Conservation (phyloP, 345 rosid species). For the Cardamine resedifolia region DNA sequence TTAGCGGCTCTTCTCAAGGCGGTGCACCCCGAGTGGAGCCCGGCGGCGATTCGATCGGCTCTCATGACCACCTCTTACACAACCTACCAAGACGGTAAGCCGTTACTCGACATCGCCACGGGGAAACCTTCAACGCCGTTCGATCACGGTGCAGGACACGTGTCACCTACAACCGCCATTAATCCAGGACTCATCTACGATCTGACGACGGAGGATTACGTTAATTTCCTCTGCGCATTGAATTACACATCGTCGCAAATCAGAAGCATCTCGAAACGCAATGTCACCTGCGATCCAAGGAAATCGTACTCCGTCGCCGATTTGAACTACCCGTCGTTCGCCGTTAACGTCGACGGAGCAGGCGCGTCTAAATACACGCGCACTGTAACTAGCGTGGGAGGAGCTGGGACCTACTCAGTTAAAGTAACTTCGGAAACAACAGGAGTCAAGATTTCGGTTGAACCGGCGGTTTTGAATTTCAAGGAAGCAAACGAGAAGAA, state of each 20-base stretch:
- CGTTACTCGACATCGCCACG: conserved; percentile 60
- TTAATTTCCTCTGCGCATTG: conserved; percentile 73
- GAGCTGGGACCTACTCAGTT: conserved; percentile 58
- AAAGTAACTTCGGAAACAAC: conserved; percentile 40
- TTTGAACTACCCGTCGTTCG: conserved; percentile 82
- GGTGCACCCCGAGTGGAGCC: conserved; percentile 81
- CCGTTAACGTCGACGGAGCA: conserved; percentile 46
- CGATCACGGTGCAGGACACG: conserved; percentile 93
- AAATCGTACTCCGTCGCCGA: conserved; percentile 49
- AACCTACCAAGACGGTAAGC: conserved; percentile 51
- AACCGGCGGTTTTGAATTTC: conserved; percentile 62
- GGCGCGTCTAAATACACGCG: conserved; percentile 55
- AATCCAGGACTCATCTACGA: conserved; percentile 85
- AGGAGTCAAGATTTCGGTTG: conserved; percentile 58
- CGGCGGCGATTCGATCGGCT: conserved; percentile 81
- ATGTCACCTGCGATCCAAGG: conserved; percentile 51
- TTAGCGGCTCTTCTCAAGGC: conserved; percentile 74
- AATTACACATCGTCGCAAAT: conserved; percentile 56
- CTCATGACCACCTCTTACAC: conserved; percentile 89
- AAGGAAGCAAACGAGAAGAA: conserved; percentile 58
- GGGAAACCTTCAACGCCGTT: conserved; percentile 65
- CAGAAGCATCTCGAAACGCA: conserved; percentile 44
- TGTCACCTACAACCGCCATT: conserved; percentile 61
- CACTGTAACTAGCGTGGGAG: conserved; percentile 72
- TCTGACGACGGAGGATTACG: conserved; percentile 61